Evolutionary conservation across 352 stramenopile species (phyloP), one percentile per base, ranked within the genome.

Genomic region (Aphanomyces invadans): DNA sequence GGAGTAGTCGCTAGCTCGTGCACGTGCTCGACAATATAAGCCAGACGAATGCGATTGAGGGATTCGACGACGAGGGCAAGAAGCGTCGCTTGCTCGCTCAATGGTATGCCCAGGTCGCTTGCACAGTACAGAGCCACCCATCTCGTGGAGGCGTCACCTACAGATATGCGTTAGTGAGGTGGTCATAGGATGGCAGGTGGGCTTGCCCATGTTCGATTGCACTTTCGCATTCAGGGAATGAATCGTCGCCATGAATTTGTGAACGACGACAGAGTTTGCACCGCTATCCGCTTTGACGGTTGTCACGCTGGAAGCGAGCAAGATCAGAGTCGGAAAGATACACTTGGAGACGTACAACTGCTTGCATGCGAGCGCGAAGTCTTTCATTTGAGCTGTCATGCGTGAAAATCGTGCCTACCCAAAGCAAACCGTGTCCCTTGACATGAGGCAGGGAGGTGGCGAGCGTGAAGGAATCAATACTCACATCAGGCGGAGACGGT

Each of bases 71-170:
- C 74, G 15, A 92, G 65, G 17, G 83, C 88, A 7, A 79, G 80
- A 44, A 92, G 83, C 32, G 78, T 76, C 0, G 76, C 86, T 70
- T 89, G 79, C 5, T 92, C 81, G 57, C 83, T 89, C n/a, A 90
- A 59, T 0, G 59, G 59, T 12, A 73, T 31, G 1, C 83, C 83
- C 0, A 71, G 51, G 0, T 73, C 23, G 1, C 76, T 79, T 0
- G 72, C 72, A 65, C 89, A 89, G 42, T 87, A 92, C 25, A 65
- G 73, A 52, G 74, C 77, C 33, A 88, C 52, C 11, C 75, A 46
- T 2, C 80, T 55, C 1, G 75, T 17, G 4, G 78, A 74, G 11
- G 71, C 44, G 28, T 80, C 75, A 44, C 60, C 82, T 88, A 62
- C 36, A 15, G 10, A 10, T 0, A 28, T 60, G 9, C 4, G 9